These are phyloP conservation scores for Globisporangium polare DNA, from an alignment of 352 stramenopile genomes.

Conservation along the genomic window DNA sequence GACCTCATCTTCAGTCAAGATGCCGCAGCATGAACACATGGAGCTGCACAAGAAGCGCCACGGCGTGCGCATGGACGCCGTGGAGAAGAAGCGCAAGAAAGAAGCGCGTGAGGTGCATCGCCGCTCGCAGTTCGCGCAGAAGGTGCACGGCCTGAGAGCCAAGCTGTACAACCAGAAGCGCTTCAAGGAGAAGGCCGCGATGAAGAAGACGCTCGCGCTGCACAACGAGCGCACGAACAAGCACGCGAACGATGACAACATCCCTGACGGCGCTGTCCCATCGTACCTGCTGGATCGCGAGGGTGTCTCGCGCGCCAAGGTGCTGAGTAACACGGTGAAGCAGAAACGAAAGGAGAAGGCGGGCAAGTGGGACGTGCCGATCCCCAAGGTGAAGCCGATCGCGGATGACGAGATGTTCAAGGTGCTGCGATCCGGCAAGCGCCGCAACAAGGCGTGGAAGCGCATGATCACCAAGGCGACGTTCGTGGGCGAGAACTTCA, in stretches of 20 bases:
- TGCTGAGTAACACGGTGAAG: slow-evolving; percentile 99
- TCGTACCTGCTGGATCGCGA: slow-evolving; percentile 99
- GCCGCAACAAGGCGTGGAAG: slow-evolving; percentile 92
- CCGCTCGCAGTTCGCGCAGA: slow-evolving; percentile 97
- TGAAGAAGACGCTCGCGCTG: slow-evolving; percentile 99
- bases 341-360: slow-evolving; percentile 99
- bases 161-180: slow-evolving; percentile 99
- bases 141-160: slow-evolving; percentile 97
- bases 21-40: slow-evolving; percentile 99
- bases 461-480: slow-evolving; percentile 94
- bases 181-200: slow-evolving; percentile 99
- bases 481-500: slow-evolving; percentile 99
- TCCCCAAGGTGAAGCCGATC: slow-evolving; percentile 87
- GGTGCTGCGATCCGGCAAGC: slow-evolving; percentile 96
- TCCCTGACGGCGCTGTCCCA: slow-evolving; percentile 95
- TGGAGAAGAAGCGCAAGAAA: slow-evolving; percentile 97
- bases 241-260: slow-evolving; percentile 97
- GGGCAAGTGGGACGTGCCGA: slow-evolving; percentile 99
- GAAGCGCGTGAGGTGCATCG: slow-evolving; percentile 98
- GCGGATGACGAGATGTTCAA: slow-evolving; percentile 99
- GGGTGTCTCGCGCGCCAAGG: slow-evolving; percentile 97
- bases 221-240: slow-evolving; percentile 99
- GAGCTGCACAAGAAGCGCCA: slow-evolving; percentile 99
- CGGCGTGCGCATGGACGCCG: slow-evolving; percentile 96
- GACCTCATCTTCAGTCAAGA: slow-evolving; percentile 34